Evolutionary conservation across 352 stramenopile species (phyloP), one percentile per base, ranked within the genome.

Genomic region (Vaucheria bursata): DNA sequence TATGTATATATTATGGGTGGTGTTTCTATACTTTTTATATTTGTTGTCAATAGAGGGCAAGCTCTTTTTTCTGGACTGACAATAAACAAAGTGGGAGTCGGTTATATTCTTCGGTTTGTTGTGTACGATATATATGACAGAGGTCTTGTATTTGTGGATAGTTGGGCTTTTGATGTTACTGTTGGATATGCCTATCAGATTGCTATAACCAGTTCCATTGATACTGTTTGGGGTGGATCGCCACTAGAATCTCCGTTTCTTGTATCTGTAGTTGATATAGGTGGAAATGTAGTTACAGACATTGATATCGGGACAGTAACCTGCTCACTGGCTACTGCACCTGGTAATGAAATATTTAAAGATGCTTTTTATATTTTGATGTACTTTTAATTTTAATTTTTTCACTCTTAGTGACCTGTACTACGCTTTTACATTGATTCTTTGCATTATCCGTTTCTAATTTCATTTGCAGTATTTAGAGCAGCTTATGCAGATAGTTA

Each of bases 141-240:
- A 8, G 77, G 77, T 40, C 52, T 83, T 32, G 77, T 72, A 32
- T 83, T 50, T 50, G 65, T 71, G 6, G 77, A 83, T 70, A 79
- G 67, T n/a, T 50, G 75, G 32, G 71, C 70, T 8, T 83, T 83
- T 52, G 70, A 72, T 0, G 77, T 83, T 33, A 65, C 35, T n/a
- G 31, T 78, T 12, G 77, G 77, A 12, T 71, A 77, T 6, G 36
- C 77, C 1, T 80, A 83, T 40, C 29, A 39, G 18, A 78, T 83
- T 32, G 77, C 53, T 18, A 25, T 83, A 38, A 72, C 29, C 38
- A 78, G 38, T n/a, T n/a, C 45, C 31, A 72, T 83, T 31, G 77
- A 72, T 45, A 81, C 12, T 12, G 74, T 80, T 36, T 37, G 66
- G 8, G 77, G 73, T 12, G 77, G 77, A 6, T 52, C 38, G 1